Evolutionary conservation across 2,329 filamentous ascomycete species (phyloP).

Genomic region (Podosphaera leucotricha): DNA sequence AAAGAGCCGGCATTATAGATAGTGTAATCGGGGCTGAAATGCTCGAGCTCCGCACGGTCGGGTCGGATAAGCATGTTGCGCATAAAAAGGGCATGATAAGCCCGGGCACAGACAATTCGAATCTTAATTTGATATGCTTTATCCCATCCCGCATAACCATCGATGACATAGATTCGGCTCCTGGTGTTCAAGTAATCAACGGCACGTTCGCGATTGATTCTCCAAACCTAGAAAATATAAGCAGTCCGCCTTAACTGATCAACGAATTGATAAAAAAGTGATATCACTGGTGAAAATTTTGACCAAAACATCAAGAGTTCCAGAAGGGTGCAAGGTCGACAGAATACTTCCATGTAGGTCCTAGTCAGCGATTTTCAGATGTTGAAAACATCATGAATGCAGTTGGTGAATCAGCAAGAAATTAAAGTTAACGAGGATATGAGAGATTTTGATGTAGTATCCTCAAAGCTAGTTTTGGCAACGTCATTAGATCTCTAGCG

Average conservation of each 20-base stretch:
- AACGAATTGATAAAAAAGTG: too few species aligned
- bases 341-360: too few species aligned
- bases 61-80: constrained; percentile 99
- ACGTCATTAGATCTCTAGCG: too few species aligned
- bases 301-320: too few species aligned
- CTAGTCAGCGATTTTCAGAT: too few species aligned
- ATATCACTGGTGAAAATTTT: too few species aligned
- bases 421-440: too few species aligned
- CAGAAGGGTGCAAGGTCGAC: too few species aligned
- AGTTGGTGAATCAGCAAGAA: too few species aligned
- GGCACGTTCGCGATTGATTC: constrained; percentile 96
- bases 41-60: constrained; percentile 68
- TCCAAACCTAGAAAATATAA: constrained; percentile 53
- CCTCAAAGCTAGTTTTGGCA: too few species aligned
- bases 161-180: constrained; percentile 95
- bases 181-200: constrained; percentile 98
- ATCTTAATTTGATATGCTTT: constrained; percentile 95
- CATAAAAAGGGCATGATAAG: constrained; percentile 99
- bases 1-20: constrained; percentile 99
- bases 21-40: constrained; percentile 97
- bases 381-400: too few species aligned
- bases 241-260: background rate
- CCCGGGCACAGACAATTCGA: constrained; percentile 91
- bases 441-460: too few species aligned
- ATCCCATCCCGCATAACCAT: constrained; percentile 96